Base-by-base conservation (phyloP, 2,329 filamentous ascomycete species). In the Chlorencoelia australis region DNA sequence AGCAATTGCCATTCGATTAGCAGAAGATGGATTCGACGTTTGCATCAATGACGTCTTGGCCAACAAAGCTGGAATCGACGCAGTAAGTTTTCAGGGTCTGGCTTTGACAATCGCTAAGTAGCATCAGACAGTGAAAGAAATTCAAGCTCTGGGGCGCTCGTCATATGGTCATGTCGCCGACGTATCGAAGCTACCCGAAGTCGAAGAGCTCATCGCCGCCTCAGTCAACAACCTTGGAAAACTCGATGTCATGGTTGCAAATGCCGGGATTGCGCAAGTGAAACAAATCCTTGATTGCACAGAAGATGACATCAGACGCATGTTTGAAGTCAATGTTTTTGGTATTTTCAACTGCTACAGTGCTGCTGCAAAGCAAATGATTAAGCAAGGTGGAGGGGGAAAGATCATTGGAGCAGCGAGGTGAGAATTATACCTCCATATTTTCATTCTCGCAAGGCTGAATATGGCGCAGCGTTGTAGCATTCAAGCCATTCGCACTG, bases 341-440 rank as follows among this genome's bases (percentile, higher is more conserved):
- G 79, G 79, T 4, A 66, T 79, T 0, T 77, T 75, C 48, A 74
- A 81, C 48, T 81, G 74, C 58, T 79, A 79, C 47, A 64, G 66
- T 5, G 65, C 68, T 3, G 78, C 75, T 0, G 78, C 76, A 1
- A 69, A 66, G 50, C 76, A 81, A 49, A 69, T 82, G 63, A 79
- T 82, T 48, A 59, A 59, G 19, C 76, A 82, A 51, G 70, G 69
- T 3, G 62, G 61, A 2, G 65, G 59, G 9, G 52, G 52, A 5
- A 55, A 55, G 36, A 41, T 54, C 8, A 36, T 55, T 33, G 52
- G 53, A 29, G 44, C 43, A 37, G 49, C 51, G 2, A 54, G 51
- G 51, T 51, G 29, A 13, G 27, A 10, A 7, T 31, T 6, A 4
- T 5, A 15, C 13, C 5, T 19, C 8, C 8, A 13, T 24, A 2